Conservation (phyloP, 495 filamentous ascomycete species). For the Tuber microsphaerosporum region DNA sequence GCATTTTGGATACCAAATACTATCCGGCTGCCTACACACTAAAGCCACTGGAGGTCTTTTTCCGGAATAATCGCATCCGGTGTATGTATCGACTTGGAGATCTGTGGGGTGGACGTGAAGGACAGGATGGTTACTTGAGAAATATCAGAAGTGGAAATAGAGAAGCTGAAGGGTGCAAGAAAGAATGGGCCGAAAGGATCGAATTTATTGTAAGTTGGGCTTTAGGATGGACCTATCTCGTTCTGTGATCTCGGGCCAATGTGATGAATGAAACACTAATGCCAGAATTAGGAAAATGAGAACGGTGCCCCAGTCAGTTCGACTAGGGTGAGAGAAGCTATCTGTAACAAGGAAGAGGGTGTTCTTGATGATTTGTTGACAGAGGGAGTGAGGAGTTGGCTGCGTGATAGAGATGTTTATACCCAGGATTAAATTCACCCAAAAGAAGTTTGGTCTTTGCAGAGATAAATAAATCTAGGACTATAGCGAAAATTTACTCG, state of each 20-base stretch:
- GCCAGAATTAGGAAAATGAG: slow-evolving; percentile 47
- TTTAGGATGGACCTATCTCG: neutral
- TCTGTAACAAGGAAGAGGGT: slow-evolving; percentile 48
- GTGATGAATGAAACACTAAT: slow-evolving; percentile 20
- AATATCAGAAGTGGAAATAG: slow-evolving; percentile 49
- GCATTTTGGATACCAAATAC: slow-evolving; percentile 77
- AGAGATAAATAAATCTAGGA: slow-evolving; percentile 47
- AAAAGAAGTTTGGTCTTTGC: slow-evolving; percentile 29
- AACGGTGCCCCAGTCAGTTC: slow-evolving; percentile 58
- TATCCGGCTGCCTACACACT: slow-evolving; percentile 57
- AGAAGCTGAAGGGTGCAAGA: slow-evolving; percentile 45
- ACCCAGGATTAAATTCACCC: neutral
- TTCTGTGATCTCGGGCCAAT: neutral
- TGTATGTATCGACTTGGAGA: slow-evolving; percentile 65
- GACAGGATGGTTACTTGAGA: slow-evolving; percentile 56
- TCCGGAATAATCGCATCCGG: slow-evolving; percentile 60
- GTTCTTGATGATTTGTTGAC: slow-evolving; percentile 59
- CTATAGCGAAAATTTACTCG: neutral
- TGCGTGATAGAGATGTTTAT: slow-evolving; percentile 52
- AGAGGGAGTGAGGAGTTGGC: slow-evolving; percentile 55
- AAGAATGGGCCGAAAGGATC: slow-evolving; percentile 65
- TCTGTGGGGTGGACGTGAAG: slow-evolving; percentile 56
- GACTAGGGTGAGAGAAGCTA: slow-evolving; percentile 66
- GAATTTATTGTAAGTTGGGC: slow-evolving; percentile 55
- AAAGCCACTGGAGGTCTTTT: slow-evolving; percentile 58